Percentiles rank a stretch among this genome's conserved stretches.
phyloP scores from a whole-genome alignment of 2,329 filamentous ascomycete species.

The Hyphodiscus sp. region DNA sequence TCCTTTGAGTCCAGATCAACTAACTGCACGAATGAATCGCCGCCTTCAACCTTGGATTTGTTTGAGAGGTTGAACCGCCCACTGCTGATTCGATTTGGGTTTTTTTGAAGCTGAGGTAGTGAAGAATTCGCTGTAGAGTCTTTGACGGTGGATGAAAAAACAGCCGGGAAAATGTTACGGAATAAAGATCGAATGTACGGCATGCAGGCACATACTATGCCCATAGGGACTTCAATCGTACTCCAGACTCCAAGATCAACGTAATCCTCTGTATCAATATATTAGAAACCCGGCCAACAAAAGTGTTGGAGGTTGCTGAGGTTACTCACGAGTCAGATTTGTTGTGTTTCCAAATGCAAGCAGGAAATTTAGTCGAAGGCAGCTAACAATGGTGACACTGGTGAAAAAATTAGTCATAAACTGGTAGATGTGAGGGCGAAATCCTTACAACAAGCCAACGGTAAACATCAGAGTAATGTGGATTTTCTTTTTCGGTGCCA shows the following conservation, averaged over 20 bases:
- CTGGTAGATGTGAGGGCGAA: not conserved
- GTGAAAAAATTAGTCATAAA: not conserved
- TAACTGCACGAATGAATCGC: too few relatives aligned
- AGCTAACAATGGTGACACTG: slow-evolving; percentile 15
- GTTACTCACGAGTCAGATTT: slow-evolving; percentile 7
- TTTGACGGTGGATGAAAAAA: too few relatives aligned
- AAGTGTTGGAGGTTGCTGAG: too few relatives aligned
- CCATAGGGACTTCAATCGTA: slow-evolving; percentile 6
- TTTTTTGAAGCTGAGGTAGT: too few relatives aligned
- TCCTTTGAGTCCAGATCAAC: too few relatives aligned
- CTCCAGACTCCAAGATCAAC: slow-evolving; percentile 4
- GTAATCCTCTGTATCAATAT: slow-evolving; percentile 4
- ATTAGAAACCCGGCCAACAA: not conserved
- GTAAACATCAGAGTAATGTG: slow-evolving; percentile 42
- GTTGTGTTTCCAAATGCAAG: slow-evolving; percentile 9
- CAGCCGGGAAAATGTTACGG: too few relatives aligned
- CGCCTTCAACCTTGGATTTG: too few relatives aligned
- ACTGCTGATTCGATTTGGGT: too few relatives aligned
- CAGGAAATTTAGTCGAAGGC: slow-evolving; percentile 13
- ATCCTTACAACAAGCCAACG: slow-evolving; percentile 35
- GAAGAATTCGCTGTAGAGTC: too few relatives aligned
- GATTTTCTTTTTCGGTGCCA: slow-evolving; percentile 41
- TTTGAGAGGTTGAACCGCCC: too few relatives aligned
- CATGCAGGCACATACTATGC: slow-evolving; percentile 13
- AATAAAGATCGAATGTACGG: slow-evolving; percentile 1